phyloP scores from a whole-genome alignment of 192 early-diverging fungal genomes.

The Gamsiella multidivaricata region DNA sequence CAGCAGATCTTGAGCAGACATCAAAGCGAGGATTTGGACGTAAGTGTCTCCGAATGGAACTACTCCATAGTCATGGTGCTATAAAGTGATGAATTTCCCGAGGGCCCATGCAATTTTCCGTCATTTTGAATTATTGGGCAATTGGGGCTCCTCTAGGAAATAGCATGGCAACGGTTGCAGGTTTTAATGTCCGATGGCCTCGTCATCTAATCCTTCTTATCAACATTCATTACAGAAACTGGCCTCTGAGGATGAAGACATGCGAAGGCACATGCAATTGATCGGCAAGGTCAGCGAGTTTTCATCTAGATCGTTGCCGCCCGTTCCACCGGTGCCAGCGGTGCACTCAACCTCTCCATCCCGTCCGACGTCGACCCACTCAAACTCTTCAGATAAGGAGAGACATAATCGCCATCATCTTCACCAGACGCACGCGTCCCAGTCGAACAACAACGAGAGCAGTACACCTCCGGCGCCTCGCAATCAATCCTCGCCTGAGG shows the following conservation, averaged over 20 bases:
- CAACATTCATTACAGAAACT: constrained; percentile 5
- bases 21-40: constrained; percentile 37
- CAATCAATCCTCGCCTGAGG: constrained; percentile 20
- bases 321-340: constrained; percentile 18
- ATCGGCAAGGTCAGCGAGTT: constrained; percentile 39
- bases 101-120: constrained; percentile 13
- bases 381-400: constrained; percentile 31
- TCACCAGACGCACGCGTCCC: not conserved
- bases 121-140: not conserved
- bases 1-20: constrained; percentile 16
- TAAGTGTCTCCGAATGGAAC: constrained; percentile 18
- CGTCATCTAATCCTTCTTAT: not conserved
- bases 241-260: constrained; percentile 34
- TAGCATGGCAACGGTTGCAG: too few species aligned
- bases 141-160: too few species aligned
- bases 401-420: constrained; percentile 6
- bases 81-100: not conserved
- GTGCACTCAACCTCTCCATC: constrained; percentile 5
- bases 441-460: not conserved
- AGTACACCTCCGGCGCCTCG: constrained; percentile 6
- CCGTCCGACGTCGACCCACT: constrained; percentile 34
- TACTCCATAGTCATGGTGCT: not conserved
- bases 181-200: not conserved
- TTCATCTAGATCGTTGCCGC: constrained; percentile 28
- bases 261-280: constrained; percentile 26